phyloP scores from a whole-genome alignment of 306 rosid genomes.

The Medicago arabica region DNA sequence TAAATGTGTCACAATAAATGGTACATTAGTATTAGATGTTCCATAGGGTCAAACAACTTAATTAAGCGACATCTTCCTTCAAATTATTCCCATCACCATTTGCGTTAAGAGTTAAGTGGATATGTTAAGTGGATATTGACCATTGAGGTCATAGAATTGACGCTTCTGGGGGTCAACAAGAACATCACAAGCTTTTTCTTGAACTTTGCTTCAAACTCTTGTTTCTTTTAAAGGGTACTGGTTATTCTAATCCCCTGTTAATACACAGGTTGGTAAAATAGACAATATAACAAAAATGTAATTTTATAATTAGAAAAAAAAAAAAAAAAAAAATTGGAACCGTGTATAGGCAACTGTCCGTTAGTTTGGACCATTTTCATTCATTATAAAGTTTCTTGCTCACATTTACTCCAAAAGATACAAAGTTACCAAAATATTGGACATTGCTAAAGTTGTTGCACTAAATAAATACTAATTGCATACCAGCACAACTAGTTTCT shows the following conservation, averaged over 20 bases:
- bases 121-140: constrained; percentile 63
- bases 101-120: constrained; percentile 43
- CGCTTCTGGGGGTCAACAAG: constrained; percentile 72
- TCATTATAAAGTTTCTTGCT: too few species aligned
- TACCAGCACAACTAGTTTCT: too few species aligned
- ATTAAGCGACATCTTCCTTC: neutral
- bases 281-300: neutral
- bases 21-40: too few species aligned
- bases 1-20: too few species aligned
- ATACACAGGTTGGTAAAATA: neutral
- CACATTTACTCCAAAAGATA: neutral
- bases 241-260: constrained; percentile 61
- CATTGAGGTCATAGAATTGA: constrained; percentile 81
- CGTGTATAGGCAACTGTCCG: too few species aligned
- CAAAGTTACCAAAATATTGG: neutral
- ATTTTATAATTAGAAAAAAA: too few species aligned
- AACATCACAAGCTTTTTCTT: constrained; percentile 83
- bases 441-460: neutral
- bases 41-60: too few species aligned
- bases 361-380: too few species aligned
- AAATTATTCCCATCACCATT: too few species aligned
- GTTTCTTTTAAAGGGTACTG: constrained; percentile 46
- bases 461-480: too few species aligned
- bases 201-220: constrained; percentile 74
- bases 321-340: too few species aligned